Conservation (phyloP, 169 alveolate genomes). For the Cryptosporidium muris region DNA sequence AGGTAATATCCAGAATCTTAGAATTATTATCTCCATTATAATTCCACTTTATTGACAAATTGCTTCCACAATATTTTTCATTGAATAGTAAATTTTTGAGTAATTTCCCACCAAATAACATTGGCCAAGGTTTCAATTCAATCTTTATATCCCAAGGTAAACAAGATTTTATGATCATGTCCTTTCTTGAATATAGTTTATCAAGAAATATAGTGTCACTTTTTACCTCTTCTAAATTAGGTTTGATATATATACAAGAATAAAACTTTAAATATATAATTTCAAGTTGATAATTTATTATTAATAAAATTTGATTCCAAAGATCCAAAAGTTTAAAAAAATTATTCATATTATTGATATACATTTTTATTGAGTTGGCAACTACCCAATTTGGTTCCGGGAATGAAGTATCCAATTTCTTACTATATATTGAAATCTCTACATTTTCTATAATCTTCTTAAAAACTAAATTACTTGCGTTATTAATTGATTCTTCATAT, state of each 20-base stretch:
- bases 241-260: conserved; percentile 13
- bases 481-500: too few species aligned
- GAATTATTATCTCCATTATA: conserved; percentile 3
- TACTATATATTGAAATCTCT: not conserved
- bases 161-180: conserved; percentile 2
- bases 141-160: conserved; percentile 57
- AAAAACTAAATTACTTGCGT: too few species aligned
- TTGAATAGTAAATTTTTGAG: conserved; percentile 1
- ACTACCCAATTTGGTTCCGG: not conserved
- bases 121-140: conserved; percentile 24
- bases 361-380: not conserved
- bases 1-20: too few species aligned
- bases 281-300: conserved; percentile 14
- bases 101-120: conserved; percentile 33
- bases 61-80: not conserved
- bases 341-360: not conserved
- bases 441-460: not conserved
- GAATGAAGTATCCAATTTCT: not conserved
- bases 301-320: conserved; percentile 16
- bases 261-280: conserved; percentile 29
- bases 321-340: not conserved
- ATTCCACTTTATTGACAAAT: not conserved
- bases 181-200: not conserved
- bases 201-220: not conserved
- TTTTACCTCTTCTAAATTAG: not conserved